Evolutionary conservation across 179 eudicot species (phyloP).

Genomic region (Amaranthus tricolor): DNA sequence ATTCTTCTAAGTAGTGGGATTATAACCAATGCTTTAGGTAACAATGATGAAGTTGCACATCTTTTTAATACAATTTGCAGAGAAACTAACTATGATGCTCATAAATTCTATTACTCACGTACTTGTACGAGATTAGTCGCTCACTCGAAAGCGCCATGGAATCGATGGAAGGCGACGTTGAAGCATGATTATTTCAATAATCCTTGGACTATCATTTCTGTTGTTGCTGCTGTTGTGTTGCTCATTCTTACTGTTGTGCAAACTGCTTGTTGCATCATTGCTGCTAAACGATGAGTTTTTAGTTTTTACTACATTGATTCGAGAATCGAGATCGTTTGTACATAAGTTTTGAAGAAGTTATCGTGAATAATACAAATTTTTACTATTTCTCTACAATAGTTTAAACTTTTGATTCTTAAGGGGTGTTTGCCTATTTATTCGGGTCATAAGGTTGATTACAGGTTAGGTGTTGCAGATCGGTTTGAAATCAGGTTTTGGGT

Average conservation of each 20-base stretch:
- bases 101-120: constrained; percentile 31
- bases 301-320: too few species aligned
- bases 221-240: constrained; percentile 31
- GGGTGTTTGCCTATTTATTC: too few species aligned
- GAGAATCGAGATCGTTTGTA: too few species aligned
- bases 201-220: constrained; percentile 38
- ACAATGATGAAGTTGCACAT: constrained; percentile 28
- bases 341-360: too few species aligned
- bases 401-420: too few species aligned
- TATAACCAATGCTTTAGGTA: constrained; percentile 28
- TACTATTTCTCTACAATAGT: too few species aligned
- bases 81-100: constrained; percentile 26
- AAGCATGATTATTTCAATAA: constrained; percentile 38
- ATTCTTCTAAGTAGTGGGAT: constrained; percentile 28
- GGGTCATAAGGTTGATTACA: too few species aligned
- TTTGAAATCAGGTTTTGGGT: too few species aligned
- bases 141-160: constrained; percentile 33
- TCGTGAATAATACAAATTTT: too few species aligned
- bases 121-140: constrained; percentile 23
- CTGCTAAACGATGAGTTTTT: constrained; percentile 18
- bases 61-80: constrained; percentile 32
- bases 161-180: constrained; percentile 37
- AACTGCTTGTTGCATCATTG: constrained; percentile 27
- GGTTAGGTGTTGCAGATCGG: too few species aligned
- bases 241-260: constrained; percentile 42